phyloP scores from a whole-genome alignment of 1,284 basidiomycete species.

The Cryptococcus sp. region DNA sequence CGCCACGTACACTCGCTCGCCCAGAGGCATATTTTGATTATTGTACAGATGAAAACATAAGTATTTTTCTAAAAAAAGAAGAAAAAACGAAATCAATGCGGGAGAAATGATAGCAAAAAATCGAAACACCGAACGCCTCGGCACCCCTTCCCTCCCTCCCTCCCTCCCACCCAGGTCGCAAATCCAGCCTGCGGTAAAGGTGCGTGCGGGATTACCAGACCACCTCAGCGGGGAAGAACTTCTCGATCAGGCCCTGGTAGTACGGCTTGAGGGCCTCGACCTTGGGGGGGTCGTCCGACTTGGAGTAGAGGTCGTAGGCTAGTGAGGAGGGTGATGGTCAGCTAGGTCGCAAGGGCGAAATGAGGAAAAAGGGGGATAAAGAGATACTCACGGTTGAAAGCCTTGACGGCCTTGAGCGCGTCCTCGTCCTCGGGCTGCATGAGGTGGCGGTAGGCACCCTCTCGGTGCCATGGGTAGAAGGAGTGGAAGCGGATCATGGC shows the following conservation, averaged over 20 bases:
- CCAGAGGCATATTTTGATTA: no score
- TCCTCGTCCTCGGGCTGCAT: slow-evolving; percentile 59
- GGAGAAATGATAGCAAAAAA: no score
- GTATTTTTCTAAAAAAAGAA: no score
- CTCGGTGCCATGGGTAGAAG: slow-evolving; percentile 93
- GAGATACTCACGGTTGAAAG: slow-evolving; percentile 43
- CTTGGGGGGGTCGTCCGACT: slow-evolving; percentile 68
- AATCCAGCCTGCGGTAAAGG: no score
- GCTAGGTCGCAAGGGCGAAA: background rate
- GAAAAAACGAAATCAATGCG: no score
- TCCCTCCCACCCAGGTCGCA: no score
- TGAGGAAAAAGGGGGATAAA: background rate
- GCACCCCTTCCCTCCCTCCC: no score
- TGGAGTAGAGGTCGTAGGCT: slow-evolving; percentile 85
- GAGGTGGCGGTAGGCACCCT: slow-evolving; percentile 74
- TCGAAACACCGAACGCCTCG: no score
- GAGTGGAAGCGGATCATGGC: slow-evolving; percentile 92
- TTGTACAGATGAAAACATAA: no score
- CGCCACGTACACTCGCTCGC: no score
- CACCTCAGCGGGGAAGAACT: slow-evolving; percentile 74
- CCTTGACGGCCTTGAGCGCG: slow-evolving; percentile 38
- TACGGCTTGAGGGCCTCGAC: slow-evolving; percentile 69
- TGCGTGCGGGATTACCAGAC: slow-evolving; percentile 59
- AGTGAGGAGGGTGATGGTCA: background rate
- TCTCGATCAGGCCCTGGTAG: slow-evolving; percentile 73